A percentile compares a stretch with the other conserved stretches of the same genome.
phyloP scores from a whole-genome alignment of 129 eudicot genomes.

The Flaveria trinervia region DNA sequence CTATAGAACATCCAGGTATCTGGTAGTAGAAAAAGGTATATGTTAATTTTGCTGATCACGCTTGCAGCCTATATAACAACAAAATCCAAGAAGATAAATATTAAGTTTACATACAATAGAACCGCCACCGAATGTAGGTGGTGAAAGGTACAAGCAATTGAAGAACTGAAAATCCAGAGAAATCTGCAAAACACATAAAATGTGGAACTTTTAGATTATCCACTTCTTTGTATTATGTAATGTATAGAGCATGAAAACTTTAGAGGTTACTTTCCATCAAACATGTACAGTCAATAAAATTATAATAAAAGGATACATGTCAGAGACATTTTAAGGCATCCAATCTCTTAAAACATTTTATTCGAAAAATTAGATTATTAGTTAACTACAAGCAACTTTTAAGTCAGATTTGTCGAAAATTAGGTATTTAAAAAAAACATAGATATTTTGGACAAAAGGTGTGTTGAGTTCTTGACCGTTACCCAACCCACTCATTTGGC shows the following conservation, averaged over 20 bases:
- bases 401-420: too few species aligned
- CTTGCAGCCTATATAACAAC: conserved; percentile 11
- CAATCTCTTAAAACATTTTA: too few species aligned
- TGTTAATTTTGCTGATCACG: background rate
- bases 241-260: background rate
- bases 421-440: too few species aligned
- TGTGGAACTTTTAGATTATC: background rate
- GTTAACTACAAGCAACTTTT: too few species aligned
- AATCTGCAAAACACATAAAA: conserved; percentile 57
- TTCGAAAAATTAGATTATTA: too few species aligned
- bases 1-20: conserved; percentile 75
- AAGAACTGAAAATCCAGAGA: conserved; percentile 79
- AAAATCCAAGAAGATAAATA: conserved; percentile 11
- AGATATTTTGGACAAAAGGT: too few species aligned
- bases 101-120: conserved; percentile 49
- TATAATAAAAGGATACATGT: background rate
- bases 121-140: conserved; percentile 38
- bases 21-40: conserved; percentile 23
- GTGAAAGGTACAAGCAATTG: conserved; percentile 77
- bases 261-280: background rate
- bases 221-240: background rate
- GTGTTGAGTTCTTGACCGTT: too few species aligned
- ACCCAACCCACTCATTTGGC: background rate
- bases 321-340: background rate
- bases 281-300: background rate